A percentile compares a stretch with the other conserved stretches of the same genome.
Evolutionary conservation across 2,329 filamentous ascomycete species (phyloP).

Genomic region (Apiospora kogelbergensis): DNA sequence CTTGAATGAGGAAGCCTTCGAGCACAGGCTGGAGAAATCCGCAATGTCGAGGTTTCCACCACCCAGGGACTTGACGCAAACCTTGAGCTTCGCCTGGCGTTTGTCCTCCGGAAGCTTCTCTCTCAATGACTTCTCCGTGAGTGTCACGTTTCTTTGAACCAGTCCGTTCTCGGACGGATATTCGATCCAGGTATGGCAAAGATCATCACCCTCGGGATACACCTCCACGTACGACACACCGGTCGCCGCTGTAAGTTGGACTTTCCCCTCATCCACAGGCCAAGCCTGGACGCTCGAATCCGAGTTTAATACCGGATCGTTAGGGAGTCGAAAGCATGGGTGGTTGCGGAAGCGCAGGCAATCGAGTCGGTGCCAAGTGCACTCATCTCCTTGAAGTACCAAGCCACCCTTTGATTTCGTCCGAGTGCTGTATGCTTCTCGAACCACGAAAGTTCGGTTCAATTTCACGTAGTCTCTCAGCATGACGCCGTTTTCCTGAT

Average conservation of each 20-base stretch:
- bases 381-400: slow-evolving; percentile 77
- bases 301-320: slow-evolving; percentile 61
- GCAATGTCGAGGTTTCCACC: slow-evolving; percentile 73
- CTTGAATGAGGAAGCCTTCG: slow-evolving; percentile 72
- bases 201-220: slow-evolving; percentile 73
- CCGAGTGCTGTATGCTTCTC: slow-evolving; percentile 83
- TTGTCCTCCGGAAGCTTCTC: slow-evolving; percentile 70
- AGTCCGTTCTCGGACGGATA: slow-evolving; percentile 64
- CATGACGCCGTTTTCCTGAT: slow-evolving; percentile 92
- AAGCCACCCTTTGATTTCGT: slow-evolving; percentile 81
- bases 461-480: slow-evolving; percentile 81
- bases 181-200: slow-evolving; percentile 81
- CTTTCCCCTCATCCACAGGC: slow-evolving; percentile 74
- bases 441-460: slow-evolving; percentile 78
- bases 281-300: slow-evolving; percentile 85
- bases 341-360: slow-evolving; percentile 86
- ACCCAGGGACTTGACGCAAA: slow-evolving; percentile 75
- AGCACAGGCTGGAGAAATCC: slow-evolving; percentile 70
- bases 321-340: slow-evolving; percentile 83
- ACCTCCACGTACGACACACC: slow-evolving; percentile 87
- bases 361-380: slow-evolving; percentile 88
- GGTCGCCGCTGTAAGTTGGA: slow-evolving; percentile 75
- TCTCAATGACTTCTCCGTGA: slow-evolving; percentile 76
- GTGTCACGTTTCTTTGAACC: slow-evolving; percentile 68
- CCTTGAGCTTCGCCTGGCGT: slow-evolving; percentile 67